Base-by-base conservation (phyloP, 2,329 filamentous ascomycete genomes). In the Dothideomycetes sp. region DNA sequence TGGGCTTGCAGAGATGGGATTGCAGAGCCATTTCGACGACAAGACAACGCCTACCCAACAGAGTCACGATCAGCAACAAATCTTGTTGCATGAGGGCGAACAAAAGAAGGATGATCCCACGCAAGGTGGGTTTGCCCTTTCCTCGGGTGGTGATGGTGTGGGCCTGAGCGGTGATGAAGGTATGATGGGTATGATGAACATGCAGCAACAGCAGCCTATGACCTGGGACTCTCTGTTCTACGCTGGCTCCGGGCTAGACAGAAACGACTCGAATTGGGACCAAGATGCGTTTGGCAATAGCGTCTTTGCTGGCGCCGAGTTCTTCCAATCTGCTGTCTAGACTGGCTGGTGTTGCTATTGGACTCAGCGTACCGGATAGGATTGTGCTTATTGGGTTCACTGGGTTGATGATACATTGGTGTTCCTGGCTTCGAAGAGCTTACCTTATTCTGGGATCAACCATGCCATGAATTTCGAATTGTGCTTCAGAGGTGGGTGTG, bases 231-330 rank as follows among this genome's bases (percentile, higher is more conserved):
- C 27, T 18, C 5, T 41, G 18, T 41, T 36, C 12, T 29, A 34
- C 10, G n/a, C 18, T 34, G 36, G 36, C 14, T 33, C 39, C 14
- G 39, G 39, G 5, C n/a, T 37, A 34, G 39, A 41, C 34, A 41
- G 19, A 19, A 19, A 41, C 22, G 39, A 41, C 7, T 33, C 14
- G 4, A 41, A 41, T 15, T 41, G 39, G 39, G 34, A 36, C 30
- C 32, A 37, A 19, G 39, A 41, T 30, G 24, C 39, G 29, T 22
- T 27, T n/a, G 39, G 39, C 7, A 41, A 41, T 30, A 41, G 39
- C 39, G 33, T 41, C 18, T 41, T 41, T 16, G 39, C 36, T 12
- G 22, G 30, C 16, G 39, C 37, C 19, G 34, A 19, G 17, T 41
- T 41, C 24, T 41, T 31, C 19, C 22, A 27, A 27, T 27, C 22